phyloP scores from a whole-genome alignment of 1,284 basidiomycete genomes.

The Neolentinus lepideus region DNA sequence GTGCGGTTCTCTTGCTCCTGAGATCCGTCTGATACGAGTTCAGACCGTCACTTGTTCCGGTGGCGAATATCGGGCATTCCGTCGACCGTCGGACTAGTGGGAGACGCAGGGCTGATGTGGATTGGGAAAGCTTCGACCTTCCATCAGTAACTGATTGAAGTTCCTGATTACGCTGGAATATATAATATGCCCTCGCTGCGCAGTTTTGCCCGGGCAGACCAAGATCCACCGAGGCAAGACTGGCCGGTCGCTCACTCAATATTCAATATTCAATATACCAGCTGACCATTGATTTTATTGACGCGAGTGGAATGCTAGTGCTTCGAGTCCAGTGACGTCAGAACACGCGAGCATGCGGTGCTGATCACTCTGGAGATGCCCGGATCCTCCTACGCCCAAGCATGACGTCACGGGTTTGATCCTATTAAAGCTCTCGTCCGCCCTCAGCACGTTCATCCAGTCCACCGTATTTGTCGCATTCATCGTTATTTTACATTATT shows the following conservation, averaged over 20 bases:
- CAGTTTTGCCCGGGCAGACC: too few species aligned
- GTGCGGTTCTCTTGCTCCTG: conserved; percentile 9
- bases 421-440: neutral
- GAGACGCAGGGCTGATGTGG: conserved; percentile 2
- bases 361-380: neutral
- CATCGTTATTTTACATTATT: conserved; percentile 1
- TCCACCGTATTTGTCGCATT: neutral
- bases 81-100: neutral
- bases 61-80: conserved; percentile 13
- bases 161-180: too few species aligned
- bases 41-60: conserved; percentile 42
- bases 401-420: neutral
- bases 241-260: too few species aligned
- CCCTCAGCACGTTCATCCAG: neutral
- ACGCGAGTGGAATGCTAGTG: neutral
- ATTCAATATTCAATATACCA: too few species aligned
- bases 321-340: neutral
- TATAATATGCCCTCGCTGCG: too few species aligned
- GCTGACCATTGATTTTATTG: too few species aligned
- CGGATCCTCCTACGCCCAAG: neutral
- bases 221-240: too few species aligned
- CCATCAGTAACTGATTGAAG: neutral
- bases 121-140: conserved; percentile 6
- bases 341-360: neutral
- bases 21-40: neutral